These are phyloP conservation scores for Trichomonas tenax DNA, from an alignment of 208 protist species.

Conservation along the genomic window DNA sequence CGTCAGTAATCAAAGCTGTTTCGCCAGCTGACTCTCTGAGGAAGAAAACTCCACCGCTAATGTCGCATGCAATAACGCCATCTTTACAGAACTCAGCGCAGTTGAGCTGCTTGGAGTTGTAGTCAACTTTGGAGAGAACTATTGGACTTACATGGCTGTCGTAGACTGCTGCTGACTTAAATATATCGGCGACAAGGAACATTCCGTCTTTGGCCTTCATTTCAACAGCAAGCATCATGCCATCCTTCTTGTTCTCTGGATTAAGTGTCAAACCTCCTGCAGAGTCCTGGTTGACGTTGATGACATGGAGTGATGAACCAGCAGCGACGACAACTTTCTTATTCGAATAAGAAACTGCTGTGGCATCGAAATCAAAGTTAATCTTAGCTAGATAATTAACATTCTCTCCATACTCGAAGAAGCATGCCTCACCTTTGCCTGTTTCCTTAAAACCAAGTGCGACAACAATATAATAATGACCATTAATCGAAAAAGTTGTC, in stretches of 20 bases:
- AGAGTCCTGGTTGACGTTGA: not conserved
- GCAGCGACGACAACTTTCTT: not conserved
- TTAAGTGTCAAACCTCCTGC: not conserved
- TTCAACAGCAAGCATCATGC: not conserved
- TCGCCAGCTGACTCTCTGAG: not conserved
- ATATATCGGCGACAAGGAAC: not conserved
- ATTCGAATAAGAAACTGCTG: not conserved
- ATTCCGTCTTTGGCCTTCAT: not conserved
- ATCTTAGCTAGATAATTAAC: not conserved
- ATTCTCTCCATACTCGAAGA: not conserved
- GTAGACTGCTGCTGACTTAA: not conserved
- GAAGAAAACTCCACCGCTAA: not conserved
- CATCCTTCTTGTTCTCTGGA: not conserved
- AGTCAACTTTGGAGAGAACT: not conserved
- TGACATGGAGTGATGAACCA: not conserved
- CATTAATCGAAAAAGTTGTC: not conserved
- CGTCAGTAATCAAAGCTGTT: not conserved
- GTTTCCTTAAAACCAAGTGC: not conserved
- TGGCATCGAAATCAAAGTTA: not conserved
- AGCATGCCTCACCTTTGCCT: not conserved
- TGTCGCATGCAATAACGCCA: not conserved
- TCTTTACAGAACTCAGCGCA: not conserved
- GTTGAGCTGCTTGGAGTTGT: not conserved
- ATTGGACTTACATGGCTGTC: not conserved
- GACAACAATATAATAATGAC: not conserved